Conservation (phyloP, 306 rosid species). For the Fagus crenata region DNA sequence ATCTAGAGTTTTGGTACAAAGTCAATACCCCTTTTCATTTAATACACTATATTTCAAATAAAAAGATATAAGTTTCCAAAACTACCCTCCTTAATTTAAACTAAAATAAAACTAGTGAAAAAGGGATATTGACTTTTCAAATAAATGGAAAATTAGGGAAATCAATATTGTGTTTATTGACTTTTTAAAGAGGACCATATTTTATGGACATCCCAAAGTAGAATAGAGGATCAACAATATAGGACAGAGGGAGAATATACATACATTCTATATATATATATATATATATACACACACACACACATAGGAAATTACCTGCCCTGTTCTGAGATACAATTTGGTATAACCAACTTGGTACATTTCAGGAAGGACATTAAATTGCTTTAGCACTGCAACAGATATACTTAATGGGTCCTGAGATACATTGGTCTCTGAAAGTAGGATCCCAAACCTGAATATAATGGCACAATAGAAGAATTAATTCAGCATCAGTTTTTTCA, state of each 20-base stretch:
- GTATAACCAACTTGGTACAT: conserved; percentile 96
- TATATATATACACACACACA: background rate
- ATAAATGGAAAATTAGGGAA: too few relatives aligned
- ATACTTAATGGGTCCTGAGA: conserved; percentile 81
- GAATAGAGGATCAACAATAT: too few relatives aligned
- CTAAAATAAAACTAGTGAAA: too few relatives aligned
- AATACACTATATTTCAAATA: too few relatives aligned
- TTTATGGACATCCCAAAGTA: too few relatives aligned
- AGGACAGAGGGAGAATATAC: background rate
- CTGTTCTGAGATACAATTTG: conserved; percentile 81
- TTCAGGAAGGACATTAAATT: conserved; percentile 71
- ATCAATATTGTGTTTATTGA: too few relatives aligned
- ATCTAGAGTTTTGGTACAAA: background rate
- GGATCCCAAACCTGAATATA: conserved; percentile 65
- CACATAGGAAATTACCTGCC: conserved; percentile 58
- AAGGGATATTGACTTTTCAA: too few relatives aligned
- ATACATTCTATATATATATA: background rate
- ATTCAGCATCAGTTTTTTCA: background rate
- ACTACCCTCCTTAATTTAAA: too few relatives aligned
- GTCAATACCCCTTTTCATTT: background rate
- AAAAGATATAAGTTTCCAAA: too few relatives aligned
- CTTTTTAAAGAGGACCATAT: too few relatives aligned
- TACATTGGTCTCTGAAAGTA: conserved; percentile 49
- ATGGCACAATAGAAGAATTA: conserved; percentile 18
- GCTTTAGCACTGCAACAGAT: conserved; percentile 76